Evolutionary conservation across 345 rosid species (phyloP), one percentile per base, ranked within the genome.

Genomic region (Gossypium arboreum): DNA sequence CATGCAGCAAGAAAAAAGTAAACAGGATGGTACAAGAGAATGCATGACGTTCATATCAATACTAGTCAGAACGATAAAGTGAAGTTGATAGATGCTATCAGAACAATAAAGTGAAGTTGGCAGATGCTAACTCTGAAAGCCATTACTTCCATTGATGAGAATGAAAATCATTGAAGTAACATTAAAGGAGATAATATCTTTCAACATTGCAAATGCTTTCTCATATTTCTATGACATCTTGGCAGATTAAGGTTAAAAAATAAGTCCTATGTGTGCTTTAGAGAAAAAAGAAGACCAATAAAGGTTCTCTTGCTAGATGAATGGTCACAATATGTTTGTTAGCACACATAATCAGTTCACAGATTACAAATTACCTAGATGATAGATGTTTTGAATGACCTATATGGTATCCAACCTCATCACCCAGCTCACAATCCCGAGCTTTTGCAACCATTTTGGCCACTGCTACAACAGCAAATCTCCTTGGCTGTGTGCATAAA

Each of bases 381-480:
- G 92, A 87, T n/a, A 94, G 63, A 48, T 64, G 78, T 90, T 88
- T 94, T 7, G 88, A 88, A 73, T 92, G 97, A 34, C 98, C 98
- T 20, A 94, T 94, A 79, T 94, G 98, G 82, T 89, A 94, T 65
- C 97, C 98, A 85, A 94, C 88, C 79, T 94, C 97, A 45, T 68
- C 90, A 64, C 98, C 98, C 72, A 94, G 79, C 55, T 83, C 95
- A 79, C 91, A 84, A 66, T 89, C 88, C 24, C 98, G 97, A 77
- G 91, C 85, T 77, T 87, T 75, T 4, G 98, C 94, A 79, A 94
- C 97, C 94, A 89, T 92, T 86, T 88, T 92, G 64, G 98, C 97
- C 58, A 94, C 94, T 67, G 98, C 91, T 67, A 94, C 97, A 80
- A 91, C 98, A 63, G 98, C 98, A 84, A 94, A 91, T 80, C 98